Conservation (phyloP, 495 filamentous ascomycete species). For the Hyaloscypha bicolor region DNA sequence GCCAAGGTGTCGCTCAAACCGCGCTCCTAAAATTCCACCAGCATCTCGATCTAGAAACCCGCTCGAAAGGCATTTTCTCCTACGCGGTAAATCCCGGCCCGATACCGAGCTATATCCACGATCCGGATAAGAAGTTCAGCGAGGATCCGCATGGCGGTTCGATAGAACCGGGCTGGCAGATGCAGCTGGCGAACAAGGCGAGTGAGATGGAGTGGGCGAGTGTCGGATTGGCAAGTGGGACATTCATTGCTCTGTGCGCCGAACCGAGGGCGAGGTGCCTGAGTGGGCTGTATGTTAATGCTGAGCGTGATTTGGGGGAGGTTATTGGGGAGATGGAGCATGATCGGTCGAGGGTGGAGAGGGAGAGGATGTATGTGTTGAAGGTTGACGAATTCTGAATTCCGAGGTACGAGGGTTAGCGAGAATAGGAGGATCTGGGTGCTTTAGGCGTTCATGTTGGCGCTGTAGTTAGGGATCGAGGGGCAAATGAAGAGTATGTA, state of each 20-base stretch:
- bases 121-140: constrained; percentile 17
- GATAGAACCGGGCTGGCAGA: constrained; percentile 18
- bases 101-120: constrained; percentile 29
- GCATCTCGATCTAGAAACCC: constrained; percentile 30
- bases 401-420: background rate
- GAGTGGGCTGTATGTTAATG: constrained; percentile 35
- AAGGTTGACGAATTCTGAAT: constrained; percentile 33
- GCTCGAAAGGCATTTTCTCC: constrained; percentile 31
- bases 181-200: constrained; percentile 24
- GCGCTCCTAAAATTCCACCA: constrained; percentile 33
- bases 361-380: constrained; percentile 31
- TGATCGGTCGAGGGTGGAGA: constrained; percentile 27
- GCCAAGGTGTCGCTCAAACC: constrained; percentile 31
- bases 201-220: constrained; percentile 25
- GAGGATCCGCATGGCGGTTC: constrained; percentile 8
- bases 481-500: no score
- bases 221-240: constrained; percentile 29
- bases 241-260: constrained; percentile 31
- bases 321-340: constrained; percentile 30
- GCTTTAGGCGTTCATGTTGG: no score
- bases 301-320: constrained; percentile 33
- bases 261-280: constrained; percentile 29
- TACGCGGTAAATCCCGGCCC: constrained; percentile 37
- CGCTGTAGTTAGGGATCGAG: no score
- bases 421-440: no score